Base-by-base conservation (phyloP, 305 asterid genomes). In the Rubia tinctorum region DNA sequence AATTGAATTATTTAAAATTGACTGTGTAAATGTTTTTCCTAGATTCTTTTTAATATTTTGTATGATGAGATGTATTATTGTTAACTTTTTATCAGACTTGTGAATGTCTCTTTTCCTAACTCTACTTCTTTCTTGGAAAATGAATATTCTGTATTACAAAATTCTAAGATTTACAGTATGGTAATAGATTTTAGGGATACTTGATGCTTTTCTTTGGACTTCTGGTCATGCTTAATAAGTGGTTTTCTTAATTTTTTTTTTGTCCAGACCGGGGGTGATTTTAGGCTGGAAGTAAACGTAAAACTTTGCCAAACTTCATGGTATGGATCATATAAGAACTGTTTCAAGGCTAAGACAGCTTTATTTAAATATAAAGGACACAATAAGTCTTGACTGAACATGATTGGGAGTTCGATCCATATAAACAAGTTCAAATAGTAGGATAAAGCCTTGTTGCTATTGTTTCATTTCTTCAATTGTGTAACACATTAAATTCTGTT, bases 401-500 rank as follows among this genome's bases (percentile, higher is more conserved):
- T 44, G 51, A 44, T 44, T 44, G 51, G 51, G 51, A 10, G 2
- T 44, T 44, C 12, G 51, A 44, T 44, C 51, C 14, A 9, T 44
- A 0, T 44, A 1, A 10, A 44, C 15, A 44, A 43, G 47, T 43
- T 43, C 11, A 43, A 43, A 43, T 43, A 43, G 58, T 5, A 20
- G 20, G 22, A 14, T 15, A 0, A 0, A 51, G 8, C 7, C 58
- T 49, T 49, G 55, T 13, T 49, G 18, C 59, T 18, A 18, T 53
- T 53, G 59, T 53, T 34, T 25, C 67, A 70, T n/a, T 42, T 51
- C 39, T 78, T 23, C 67, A 39, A 58, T 66, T 60, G 67, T 72
- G 83, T 80, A 75, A 69, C 85, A 85, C 62, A 80, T 73, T 27
- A 66, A 72, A 68, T 78, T 69, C 72, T 73, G 53, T 71, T 73